Percentiles rank a stretch among this genome's conserved stretches.
These are phyloP conservation scores for Talinum fruticosum DNA, from an alignment of 148 eudicot species.

Conservation along the genomic window DNA sequence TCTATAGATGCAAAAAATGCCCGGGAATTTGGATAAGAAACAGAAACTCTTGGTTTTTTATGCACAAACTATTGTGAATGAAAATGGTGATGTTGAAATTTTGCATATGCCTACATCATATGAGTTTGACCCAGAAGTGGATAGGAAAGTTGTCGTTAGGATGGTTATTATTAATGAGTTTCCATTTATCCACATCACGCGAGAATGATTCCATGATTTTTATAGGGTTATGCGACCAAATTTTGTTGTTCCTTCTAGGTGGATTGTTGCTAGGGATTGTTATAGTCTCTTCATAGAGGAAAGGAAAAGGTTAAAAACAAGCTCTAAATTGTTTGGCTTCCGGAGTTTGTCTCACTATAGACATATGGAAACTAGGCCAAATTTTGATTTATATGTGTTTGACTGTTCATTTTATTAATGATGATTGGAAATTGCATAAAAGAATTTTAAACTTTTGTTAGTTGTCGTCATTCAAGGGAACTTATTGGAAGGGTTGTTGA, in stretches of 20 bases:
- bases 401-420: constrained; percentile 14
- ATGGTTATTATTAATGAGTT: constrained; percentile 14
- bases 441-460: background rate
- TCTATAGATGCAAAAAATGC: background rate
- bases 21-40: background rate
- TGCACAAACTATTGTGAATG: background rate
- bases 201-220: background rate
- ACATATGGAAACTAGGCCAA: background rate
- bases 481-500: background rate
- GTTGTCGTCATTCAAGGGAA: background rate
- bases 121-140: background rate
- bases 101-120: background rate
- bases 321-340: background rate
- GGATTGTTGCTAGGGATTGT: background rate
- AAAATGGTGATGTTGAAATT: background rate
- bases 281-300: background rate
- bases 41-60: background rate
- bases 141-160: background rate
- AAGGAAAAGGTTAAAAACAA: background rate
- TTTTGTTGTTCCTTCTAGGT: background rate
- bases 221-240: background rate
- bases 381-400: constrained; percentile 2
- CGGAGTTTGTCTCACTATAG: background rate
- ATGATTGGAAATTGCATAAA: constrained; percentile 1
- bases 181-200: background rate